Evolutionary conservation across 805 yeast genomes (phyloP).

Genomic region (Maudiozyma pseudohumilis): DNA sequence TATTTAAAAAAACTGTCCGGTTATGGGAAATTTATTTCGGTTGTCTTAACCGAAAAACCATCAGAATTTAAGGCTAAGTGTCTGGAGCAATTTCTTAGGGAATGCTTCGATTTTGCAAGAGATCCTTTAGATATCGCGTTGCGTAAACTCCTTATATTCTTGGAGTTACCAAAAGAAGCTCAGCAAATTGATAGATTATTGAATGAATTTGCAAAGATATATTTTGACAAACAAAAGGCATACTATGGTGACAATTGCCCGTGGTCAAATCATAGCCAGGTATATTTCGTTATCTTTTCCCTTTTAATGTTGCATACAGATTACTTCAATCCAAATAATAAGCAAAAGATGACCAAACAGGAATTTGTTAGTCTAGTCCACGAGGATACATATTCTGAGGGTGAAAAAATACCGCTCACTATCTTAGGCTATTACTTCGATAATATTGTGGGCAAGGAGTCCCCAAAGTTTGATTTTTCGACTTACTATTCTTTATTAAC

Average conservation of each 20-base stretch:
- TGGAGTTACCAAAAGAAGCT: slow-evolving; percentile 58
- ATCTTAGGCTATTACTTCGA: slow-evolving; percentile 52
- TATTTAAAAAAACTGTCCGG: slow-evolving; percentile 25
- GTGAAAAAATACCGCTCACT: slow-evolving; percentile 31
- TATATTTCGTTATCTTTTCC: slow-evolving; percentile 55
- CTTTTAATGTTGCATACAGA: slow-evolving; percentile 68
- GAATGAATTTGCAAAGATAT: slow-evolving; percentile 45
- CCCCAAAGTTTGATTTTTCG: slow-evolving; percentile 27
- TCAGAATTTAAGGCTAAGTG: slow-evolving; percentile 22
- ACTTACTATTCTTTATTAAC: not conserved
- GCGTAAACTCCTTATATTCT: slow-evolving; percentile 46
- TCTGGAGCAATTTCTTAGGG: slow-evolving; percentile 20
- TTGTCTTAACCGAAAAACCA: slow-evolving; percentile 24
- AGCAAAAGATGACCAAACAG: slow-evolving; percentile 52
- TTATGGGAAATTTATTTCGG: slow-evolving; percentile 26
- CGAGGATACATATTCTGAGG: slow-evolving; percentile 23
- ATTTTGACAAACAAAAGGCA: slow-evolving; percentile 29
- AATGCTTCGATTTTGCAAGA: slow-evolving; percentile 38
- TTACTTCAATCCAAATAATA: slow-evolving; percentile 56
- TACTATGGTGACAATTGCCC: slow-evolving; percentile 6
- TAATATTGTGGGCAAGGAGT: slow-evolving; percentile 53
- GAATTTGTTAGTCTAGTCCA: slow-evolving; percentile 47
- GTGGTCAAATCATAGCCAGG: slow-evolving; percentile 39
- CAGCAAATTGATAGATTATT: slow-evolving; percentile 69
- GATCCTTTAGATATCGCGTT: slow-evolving; percentile 60